Conservation (phyloP, 140 eudicot genomes). For the Cichorium intybus region DNA sequence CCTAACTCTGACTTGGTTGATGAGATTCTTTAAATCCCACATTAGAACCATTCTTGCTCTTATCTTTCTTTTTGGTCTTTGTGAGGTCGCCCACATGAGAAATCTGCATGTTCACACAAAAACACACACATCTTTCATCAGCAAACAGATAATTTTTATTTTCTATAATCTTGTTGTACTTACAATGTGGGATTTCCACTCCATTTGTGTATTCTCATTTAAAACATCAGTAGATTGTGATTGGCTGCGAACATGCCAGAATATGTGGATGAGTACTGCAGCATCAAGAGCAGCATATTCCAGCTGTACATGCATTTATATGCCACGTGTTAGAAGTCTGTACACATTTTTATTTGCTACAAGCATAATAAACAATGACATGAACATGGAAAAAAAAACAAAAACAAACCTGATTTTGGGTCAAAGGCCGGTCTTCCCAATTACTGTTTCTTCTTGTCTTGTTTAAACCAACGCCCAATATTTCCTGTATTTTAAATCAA, state of each 20-base stretch:
- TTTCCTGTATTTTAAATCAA: slow-evolving; percentile 46
- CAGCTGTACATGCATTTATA: slow-evolving; percentile 48
- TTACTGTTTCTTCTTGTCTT: slow-evolving; percentile 93
- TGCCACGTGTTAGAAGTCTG: neutral
- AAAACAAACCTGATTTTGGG: slow-evolving; percentile 67
- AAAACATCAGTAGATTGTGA: slow-evolving; percentile 44
- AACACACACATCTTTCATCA: neutral
- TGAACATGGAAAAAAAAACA: neutral
- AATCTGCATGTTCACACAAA: slow-evolving; percentile 35
- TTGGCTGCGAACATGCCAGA: slow-evolving; percentile 61
- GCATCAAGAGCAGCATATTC: slow-evolving; percentile 99
- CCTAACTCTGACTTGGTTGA: slow-evolving; percentile 27
- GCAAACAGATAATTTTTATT: too few relatives aligned
- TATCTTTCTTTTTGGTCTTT: slow-evolving; percentile 33
- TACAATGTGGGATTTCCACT: slow-evolving; percentile 96
- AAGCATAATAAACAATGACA: neutral
- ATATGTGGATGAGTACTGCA: slow-evolving; percentile 87
- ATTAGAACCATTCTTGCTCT: slow-evolving; percentile 22
- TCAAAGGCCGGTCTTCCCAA: slow-evolving; percentile 95
- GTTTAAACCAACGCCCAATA: slow-evolving; percentile 80
- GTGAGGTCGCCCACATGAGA: slow-evolving; percentile 36
- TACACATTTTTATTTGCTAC: neutral
- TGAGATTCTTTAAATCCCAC: slow-evolving; percentile 18
- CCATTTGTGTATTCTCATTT: slow-evolving; percentile 47
- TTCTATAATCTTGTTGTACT: slow-evolving; percentile 15